These are phyloP conservation scores for Wickerhamiella slavikovae DNA, from an alignment of 805 yeast genomes.

Conservation along the genomic window DNA sequence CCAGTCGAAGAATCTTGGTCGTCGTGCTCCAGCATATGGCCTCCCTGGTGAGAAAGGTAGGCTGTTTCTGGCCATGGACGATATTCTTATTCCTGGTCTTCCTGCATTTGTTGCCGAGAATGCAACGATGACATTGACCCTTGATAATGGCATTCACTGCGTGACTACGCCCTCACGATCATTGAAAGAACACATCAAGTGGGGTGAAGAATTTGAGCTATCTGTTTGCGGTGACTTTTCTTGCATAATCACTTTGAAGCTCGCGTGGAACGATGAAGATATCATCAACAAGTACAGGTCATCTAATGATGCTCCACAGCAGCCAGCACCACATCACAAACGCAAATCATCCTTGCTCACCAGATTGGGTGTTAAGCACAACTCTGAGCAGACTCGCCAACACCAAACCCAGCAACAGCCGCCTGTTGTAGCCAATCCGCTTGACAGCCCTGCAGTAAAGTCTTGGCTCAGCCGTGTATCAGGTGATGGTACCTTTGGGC, in stretches of 20 bases:
- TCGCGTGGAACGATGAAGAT: conserved; percentile 21
- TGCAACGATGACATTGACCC: conserved; percentile 26
- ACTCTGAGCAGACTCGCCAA: too few relatives aligned
- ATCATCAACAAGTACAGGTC: too few relatives aligned
- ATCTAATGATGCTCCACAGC: too few relatives aligned
- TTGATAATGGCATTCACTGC: conserved; percentile 71
- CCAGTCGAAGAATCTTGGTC: too few relatives aligned
- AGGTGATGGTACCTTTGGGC: conserved; percentile 61
- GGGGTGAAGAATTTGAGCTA: conserved; percentile 60
- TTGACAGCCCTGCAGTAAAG: too few relatives aligned
- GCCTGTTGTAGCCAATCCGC: too few relatives aligned
- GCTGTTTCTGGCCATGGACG: conserved; percentile 26
- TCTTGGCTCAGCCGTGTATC: conserved; percentile 45
- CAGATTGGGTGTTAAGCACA: too few relatives aligned
- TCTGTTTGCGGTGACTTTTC: conserved; percentile 34
- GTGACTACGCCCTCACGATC: conserved; percentile 37
- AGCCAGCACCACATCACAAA: too few relatives aligned
- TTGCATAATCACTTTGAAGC: conserved; percentile 44
- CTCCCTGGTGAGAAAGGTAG: conserved; percentile 24
- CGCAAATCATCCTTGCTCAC: too few relatives aligned
- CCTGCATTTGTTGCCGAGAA: conserved; percentile 24
- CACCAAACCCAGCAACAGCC: too few relatives aligned
- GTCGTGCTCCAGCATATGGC: too few relatives aligned
- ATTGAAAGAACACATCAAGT: conserved; percentile 16
- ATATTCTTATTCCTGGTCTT: conserved; percentile 25